These are phyloP conservation scores for Noccaea caerulescens DNA, from an alignment of 345 rosid genomes.

Conservation along the genomic window DNA sequence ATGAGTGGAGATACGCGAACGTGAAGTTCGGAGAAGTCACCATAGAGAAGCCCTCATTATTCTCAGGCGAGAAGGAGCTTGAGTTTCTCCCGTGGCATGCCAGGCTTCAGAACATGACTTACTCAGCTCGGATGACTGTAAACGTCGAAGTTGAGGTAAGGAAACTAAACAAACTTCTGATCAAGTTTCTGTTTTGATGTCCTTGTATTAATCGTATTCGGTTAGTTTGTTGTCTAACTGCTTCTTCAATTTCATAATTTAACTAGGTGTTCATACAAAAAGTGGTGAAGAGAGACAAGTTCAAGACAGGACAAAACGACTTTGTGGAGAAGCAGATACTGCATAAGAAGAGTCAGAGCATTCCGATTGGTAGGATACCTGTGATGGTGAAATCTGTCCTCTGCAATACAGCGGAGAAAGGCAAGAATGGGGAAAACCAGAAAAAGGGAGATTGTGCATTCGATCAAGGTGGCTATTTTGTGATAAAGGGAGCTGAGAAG, in stretches of 20 bases:
- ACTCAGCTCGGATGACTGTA: conserved; percentile 70
- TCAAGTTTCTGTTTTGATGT: conserved; percentile 14
- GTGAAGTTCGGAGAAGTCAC: conserved; percentile 50
- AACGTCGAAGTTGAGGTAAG: conserved; percentile 72
- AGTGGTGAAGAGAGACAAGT: conserved; percentile 64
- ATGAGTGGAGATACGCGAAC: conserved; percentile 59
- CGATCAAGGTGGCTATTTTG: conserved; percentile 87
- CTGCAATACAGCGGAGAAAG: conserved; percentile 64
- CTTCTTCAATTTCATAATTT: conserved; percentile 30
- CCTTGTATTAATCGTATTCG: no score
- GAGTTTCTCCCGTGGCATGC: conserved; percentile 74
- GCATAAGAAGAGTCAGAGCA: conserved; percentile 48
- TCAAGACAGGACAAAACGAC: conserved; percentile 77
- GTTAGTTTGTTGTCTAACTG: conserved; percentile 18
- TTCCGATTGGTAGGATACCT: conserved; percentile 74
- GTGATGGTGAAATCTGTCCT: conserved; percentile 85
- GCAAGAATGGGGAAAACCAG: conserved; percentile 38
- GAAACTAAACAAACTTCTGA: conserved; percentile 4
- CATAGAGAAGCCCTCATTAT: conserved; percentile 53
- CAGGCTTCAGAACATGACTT: conserved; percentile 91
- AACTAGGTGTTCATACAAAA: conserved; percentile 57
- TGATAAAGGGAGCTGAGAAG: conserved; percentile 93
- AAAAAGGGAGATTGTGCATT: conserved; percentile 70
- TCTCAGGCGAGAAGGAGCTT: conserved; percentile 45
- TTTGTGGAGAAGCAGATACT: conserved; percentile 47